Conservation (phyloP, 257 asterid species). For the Nicotiana knightiana region DNA sequence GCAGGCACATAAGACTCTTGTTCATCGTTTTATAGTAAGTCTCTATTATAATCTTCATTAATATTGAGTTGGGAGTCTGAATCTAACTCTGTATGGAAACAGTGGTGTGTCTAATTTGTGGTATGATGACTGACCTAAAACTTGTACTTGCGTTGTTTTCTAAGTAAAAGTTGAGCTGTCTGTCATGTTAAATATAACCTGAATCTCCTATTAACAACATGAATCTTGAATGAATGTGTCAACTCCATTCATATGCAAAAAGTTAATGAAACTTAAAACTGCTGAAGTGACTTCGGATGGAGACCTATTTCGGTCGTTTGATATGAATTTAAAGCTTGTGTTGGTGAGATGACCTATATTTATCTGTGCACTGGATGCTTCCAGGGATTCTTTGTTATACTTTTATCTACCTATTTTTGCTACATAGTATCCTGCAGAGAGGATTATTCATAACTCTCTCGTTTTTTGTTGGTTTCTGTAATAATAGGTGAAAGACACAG, state of each 20-base stretch:
- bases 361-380: neutral
- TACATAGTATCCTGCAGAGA: neutral
- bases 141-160: neutral
- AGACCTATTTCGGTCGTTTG: neutral
- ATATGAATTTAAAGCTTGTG: neutral
- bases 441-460: neutral
- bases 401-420: neutral
- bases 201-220: neutral
- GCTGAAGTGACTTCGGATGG: neutral
- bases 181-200: neutral
- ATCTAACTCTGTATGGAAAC: neutral
- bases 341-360: neutral
- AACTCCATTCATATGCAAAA: neutral
- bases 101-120: neutral
- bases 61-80: neutral
- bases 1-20: conserved; percentile 73
- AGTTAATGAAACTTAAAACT: neutral
- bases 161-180: neutral
- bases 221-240: neutral
- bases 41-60: neutral
- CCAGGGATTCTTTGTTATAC: neutral
- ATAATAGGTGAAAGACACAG: conserved; percentile 75
- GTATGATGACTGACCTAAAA: neutral
- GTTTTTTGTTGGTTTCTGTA: neutral
- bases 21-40: conserved; percentile 92